Conservation (phyloP, 176 grass and related monocot species). For the Zea mays region DNA sequence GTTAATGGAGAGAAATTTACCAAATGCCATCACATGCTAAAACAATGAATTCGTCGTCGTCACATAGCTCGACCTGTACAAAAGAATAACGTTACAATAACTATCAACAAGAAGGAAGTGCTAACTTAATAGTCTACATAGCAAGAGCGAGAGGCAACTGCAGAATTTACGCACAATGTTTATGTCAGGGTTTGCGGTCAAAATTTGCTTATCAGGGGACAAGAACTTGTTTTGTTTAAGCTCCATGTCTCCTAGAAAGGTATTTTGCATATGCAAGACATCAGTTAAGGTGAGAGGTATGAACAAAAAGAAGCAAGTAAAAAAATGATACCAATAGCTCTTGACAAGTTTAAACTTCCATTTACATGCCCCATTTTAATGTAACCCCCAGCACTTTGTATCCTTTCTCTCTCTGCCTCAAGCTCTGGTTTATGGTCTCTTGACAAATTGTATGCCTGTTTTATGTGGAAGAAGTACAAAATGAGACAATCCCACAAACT, state of each 20-base stretch:
- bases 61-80: conserved; percentile 81
- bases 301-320: conserved; percentile 15
- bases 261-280: conserved; percentile 25
- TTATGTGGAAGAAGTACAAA: conserved; percentile 29
- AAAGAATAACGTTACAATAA: conserved; percentile 27
- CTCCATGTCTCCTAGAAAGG: conserved; percentile 76
- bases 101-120: conserved; percentile 12
- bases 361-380: conserved; percentile 88
- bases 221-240: conserved; percentile 95
- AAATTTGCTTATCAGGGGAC: conserved; percentile 83
- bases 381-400: conserved; percentile 90
- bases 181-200: conserved; percentile 83
- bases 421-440: conserved; percentile 96
- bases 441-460: conserved; percentile 87
- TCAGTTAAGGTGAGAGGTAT: conserved; percentile 32
- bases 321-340: conserved; percentile 69
- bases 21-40: conserved; percentile 96
- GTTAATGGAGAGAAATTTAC: conserved; percentile 43
- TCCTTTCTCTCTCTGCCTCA: conserved; percentile 85
- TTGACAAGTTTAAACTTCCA: conserved; percentile 91
- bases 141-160: neutral
- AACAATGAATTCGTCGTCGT: conserved; percentile 91
- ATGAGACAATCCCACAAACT: conserved; percentile 20
- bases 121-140: conserved; percentile 8
- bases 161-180: conserved; percentile 58